Evolutionary conservation across 768 basidiomycete genomes (phyloP).

Genomic region (Pseudohyphozyma bogoriensis): DNA sequence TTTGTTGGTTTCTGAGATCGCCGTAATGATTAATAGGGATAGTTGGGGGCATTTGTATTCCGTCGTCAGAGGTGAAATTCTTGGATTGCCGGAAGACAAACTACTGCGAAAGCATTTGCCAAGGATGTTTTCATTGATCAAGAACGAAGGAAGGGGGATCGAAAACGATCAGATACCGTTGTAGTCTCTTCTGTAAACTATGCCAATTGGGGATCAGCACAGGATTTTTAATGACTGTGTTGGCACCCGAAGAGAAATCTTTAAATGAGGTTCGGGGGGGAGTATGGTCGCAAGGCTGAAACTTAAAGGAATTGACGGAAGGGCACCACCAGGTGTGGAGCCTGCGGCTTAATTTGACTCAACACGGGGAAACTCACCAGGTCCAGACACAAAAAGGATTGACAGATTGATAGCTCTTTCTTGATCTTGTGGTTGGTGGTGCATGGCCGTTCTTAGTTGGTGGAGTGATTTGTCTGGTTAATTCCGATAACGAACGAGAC

Average conservation of each 20-base stretch:
- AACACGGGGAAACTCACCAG: slow-evolving; percentile 72
- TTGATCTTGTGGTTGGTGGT: slow-evolving; percentile 77
- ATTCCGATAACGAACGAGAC: slow-evolving; percentile 92
- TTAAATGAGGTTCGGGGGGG: slow-evolving; percentile 64
- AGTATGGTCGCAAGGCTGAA: slow-evolving; percentile 66
- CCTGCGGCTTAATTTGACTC: slow-evolving; percentile 79
- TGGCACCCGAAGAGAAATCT: slow-evolving; percentile 80
- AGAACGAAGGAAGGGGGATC: too few species aligned
- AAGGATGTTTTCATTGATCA: too few species aligned
- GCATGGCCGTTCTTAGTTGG: slow-evolving; percentile 83
- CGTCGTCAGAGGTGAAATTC: too few species aligned
- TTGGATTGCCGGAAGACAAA: too few species aligned
- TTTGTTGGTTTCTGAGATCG: too few species aligned
- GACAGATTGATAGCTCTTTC: slow-evolving; percentile 77
- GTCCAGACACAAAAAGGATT: slow-evolving; percentile 66
- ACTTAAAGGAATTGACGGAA: slow-evolving; percentile 77
- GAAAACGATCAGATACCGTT: too few species aligned
- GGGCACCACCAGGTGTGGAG: slow-evolving; percentile 66
- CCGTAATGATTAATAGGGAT: too few species aligned
- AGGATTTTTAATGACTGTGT: too few species aligned
- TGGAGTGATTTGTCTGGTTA: slow-evolving; percentile 95
- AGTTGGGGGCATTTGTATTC: too few species aligned
- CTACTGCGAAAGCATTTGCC: too few species aligned
- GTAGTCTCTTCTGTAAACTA: too few species aligned
- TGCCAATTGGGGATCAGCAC: too few species aligned